A percentile compares a stretch with the other conserved stretches of the same genome.
Conservation (phyloP, 148 eudicot genomes). For the Pharnaceum exiguum region DNA sequence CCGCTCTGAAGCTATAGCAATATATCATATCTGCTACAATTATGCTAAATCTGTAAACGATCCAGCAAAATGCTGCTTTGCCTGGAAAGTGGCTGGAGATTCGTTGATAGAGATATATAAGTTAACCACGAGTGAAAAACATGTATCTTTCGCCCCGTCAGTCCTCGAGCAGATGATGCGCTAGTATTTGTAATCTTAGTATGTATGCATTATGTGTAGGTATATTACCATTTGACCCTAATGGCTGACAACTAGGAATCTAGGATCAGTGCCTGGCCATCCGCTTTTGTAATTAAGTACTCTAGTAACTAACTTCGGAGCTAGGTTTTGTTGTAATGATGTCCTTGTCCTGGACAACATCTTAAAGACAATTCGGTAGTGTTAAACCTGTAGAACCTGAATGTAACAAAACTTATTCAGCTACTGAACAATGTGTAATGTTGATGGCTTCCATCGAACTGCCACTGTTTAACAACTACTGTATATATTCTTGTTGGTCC, state of each 20-base stretch:
- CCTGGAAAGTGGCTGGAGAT: slow-evolving; percentile 68
- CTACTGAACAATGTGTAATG: too few species aligned
- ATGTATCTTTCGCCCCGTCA: slow-evolving; percentile 25
- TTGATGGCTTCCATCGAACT: too few species aligned
- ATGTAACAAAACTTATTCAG: too few species aligned
- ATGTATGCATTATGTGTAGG: not conserved
- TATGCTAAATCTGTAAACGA: slow-evolving; percentile 13
- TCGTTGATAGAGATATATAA: slow-evolving; percentile 32
- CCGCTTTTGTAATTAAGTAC: too few species aligned
- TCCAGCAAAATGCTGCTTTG: slow-evolving; percentile 36
- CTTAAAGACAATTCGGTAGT: too few species aligned
- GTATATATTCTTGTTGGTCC: too few species aligned
- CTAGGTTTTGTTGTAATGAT: too few species aligned
- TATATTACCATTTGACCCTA: not conserved
- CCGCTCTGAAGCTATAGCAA: slow-evolving; percentile 46
- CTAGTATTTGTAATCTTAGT: not conserved
- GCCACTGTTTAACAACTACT: too few species aligned
- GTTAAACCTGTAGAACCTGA: too few species aligned
- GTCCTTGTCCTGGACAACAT: too few species aligned
- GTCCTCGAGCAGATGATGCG: slow-evolving; percentile 29
- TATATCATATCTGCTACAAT: slow-evolving; percentile 48
- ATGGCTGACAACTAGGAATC: not conserved
- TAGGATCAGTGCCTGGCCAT: too few species aligned
- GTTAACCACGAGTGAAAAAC: slow-evolving; percentile 21
- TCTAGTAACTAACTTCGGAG: too few species aligned